phyloP scores from a whole-genome alignment of 1,139 yeast species.

The Scheffersomyces quercinus region DNA sequence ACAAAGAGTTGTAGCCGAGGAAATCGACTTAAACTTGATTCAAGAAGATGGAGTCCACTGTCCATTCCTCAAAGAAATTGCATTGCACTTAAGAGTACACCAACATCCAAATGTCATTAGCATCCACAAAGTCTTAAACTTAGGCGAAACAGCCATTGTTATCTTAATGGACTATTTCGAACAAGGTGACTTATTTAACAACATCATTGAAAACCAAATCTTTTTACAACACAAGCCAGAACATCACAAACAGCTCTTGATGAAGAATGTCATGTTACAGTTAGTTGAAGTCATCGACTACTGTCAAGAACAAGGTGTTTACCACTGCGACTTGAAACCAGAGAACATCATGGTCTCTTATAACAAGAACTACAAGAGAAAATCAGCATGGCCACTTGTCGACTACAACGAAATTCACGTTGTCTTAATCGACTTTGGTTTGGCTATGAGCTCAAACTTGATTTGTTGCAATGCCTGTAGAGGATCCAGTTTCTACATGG shows the following conservation, averaged over 20 bases:
- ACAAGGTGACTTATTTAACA: constrained; percentile 81
- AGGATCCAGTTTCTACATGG: constrained; percentile 90
- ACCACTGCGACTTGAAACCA: constrained; percentile 90
- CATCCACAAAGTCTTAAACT: constrained; percentile 69
- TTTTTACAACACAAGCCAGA: constrained; percentile 47
- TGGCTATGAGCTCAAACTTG: constrained; percentile 61
- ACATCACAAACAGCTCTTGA: constrained; percentile 35
- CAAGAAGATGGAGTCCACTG: constrained; percentile 42
- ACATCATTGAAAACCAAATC: constrained; percentile 68
- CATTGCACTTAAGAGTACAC: constrained; percentile 73
- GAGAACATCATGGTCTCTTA: constrained; percentile 71
- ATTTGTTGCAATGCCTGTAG: constrained; percentile 76
- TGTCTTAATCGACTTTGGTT: constrained; percentile 81
- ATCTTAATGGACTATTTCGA: constrained; percentile 80
- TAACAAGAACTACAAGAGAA: constrained; percentile 28
- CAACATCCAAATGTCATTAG: constrained; percentile 74
- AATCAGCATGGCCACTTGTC: constrained; percentile 18
- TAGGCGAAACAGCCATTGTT: constrained; percentile 57
- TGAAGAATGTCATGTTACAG: constrained; percentile 75
- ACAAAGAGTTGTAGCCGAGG: constrained; percentile 18
- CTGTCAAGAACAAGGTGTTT: constrained; percentile 67
- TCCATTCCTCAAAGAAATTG: constrained; percentile 63
- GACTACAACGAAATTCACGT: constrained; percentile 60
- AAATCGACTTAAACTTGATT: constrained; percentile 45
- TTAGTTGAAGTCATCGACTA: constrained; percentile 69